Conservation (phyloP, 257 asterid genomes). For the Leptodermis oblonga region DNA sequence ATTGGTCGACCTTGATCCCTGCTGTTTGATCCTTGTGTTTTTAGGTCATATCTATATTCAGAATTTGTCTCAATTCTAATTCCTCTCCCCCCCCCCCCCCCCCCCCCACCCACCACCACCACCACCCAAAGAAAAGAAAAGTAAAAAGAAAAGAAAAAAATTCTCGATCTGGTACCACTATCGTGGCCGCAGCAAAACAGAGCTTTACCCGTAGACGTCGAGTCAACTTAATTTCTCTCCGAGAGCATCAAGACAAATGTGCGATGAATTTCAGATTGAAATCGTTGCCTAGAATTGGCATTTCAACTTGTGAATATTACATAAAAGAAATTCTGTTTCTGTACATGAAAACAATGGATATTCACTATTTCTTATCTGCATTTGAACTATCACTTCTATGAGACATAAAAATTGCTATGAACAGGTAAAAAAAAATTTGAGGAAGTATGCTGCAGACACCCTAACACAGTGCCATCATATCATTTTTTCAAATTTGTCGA, state of each 20-base stretch:
- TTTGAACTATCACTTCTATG: neutral
- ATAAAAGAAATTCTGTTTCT: neutral
- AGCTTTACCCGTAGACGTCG: no score
- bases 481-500: conserved; percentile 88
- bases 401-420: neutral
- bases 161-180: no score
- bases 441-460: neutral
- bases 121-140: no score
- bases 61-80: no score
- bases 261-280: neutral
- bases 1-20: no score
- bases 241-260: neutral
- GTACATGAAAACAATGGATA: neutral
- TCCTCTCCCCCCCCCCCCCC: no score
- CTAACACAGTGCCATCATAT: conserved; percentile 32
- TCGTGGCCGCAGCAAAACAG: no score
- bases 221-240: no score
- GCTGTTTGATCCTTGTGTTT: no score
- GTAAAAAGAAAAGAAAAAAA: no score
- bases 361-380: neutral
- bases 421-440: neutral
- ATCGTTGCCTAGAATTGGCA: neutral
- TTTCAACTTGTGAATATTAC: neutral
- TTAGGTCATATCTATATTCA: no score
- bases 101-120: no score